Evolutionary conservation across 768 basidiomycete species (phyloP).

Genomic region (Mycena filopes): DNA sequence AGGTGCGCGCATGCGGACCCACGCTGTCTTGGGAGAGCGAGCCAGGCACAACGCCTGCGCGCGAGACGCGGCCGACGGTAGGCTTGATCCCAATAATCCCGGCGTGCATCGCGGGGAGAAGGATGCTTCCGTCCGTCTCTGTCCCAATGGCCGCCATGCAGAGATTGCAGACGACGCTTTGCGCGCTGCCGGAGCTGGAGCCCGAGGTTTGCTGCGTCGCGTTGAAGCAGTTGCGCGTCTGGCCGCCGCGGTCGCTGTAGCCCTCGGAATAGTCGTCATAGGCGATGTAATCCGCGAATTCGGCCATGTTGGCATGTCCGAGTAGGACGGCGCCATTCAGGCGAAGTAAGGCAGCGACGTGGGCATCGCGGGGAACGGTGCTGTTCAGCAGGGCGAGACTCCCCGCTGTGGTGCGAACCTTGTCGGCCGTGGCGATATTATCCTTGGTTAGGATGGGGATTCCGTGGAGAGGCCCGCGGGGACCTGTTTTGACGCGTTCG

Average conservation of each 20-base stretch:
- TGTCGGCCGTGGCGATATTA: conserved; percentile 21
- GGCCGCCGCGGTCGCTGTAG: conserved; percentile 22
- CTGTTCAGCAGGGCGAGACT: conserved; percentile 47
- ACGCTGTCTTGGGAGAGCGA: conserved; percentile 67
- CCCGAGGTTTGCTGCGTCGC: conserved; percentile 18
- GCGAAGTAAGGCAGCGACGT: conserved; percentile 10
- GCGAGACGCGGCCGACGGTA: conserved; percentile 67
- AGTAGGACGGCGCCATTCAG: conserved; percentile 14
- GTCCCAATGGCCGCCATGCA: conserved; percentile 17
- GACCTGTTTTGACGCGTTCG: conserved; percentile 38
- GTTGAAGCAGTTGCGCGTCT: conserved; percentile 21
- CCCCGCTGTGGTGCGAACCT: conserved; percentile 50
- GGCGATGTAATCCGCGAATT: conserved; percentile 19
- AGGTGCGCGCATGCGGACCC: conserved; percentile 40
- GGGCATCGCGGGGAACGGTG: conserved; percentile 42
- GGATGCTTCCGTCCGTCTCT: conserved; percentile 22
- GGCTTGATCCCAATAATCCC: conserved; percentile 70
- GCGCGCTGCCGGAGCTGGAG: conserved; percentile 15
- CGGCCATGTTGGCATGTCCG: conserved; percentile 27
- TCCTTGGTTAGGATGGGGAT: conserved; percentile 47
- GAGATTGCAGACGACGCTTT: conserved; percentile 19
- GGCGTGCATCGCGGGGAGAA: conserved; percentile 42
- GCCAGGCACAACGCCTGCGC: conserved; percentile 68
- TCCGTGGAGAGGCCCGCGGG: conserved; percentile 48
- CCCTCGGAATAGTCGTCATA: conserved; percentile 16